Percentiles rank a stretch among this genome's conserved stretches.
These are phyloP conservation scores for Paramecium caudatum DNA, from an alignment of 73 alveolate species.

Conservation along the genomic window DNA sequence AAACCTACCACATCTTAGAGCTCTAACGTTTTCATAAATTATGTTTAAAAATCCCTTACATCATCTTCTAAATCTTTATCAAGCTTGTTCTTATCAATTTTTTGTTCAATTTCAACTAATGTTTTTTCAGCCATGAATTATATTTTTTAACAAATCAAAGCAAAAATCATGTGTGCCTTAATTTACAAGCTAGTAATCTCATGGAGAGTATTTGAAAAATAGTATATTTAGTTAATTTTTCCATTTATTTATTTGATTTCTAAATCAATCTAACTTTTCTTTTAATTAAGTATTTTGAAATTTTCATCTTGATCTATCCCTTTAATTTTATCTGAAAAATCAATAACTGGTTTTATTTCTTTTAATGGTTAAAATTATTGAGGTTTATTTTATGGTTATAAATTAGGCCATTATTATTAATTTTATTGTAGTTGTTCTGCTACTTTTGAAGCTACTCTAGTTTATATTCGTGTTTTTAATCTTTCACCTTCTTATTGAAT, in stretches of 20 bases:
- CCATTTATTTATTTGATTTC: neutral
- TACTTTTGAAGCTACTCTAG: too few relatives aligned
- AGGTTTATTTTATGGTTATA: neutral
- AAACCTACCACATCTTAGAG: too few relatives aligned
- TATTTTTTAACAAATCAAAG: slow-evolving; percentile 11
- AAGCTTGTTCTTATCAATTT: too few relatives aligned
- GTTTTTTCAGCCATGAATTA: too few relatives aligned
- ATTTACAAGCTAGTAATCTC: neutral
- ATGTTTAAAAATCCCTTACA: too few relatives aligned
- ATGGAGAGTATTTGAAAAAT: neutral
- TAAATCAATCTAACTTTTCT: neutral
- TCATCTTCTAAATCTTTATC: too few relatives aligned
- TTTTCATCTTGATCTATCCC: too few relatives aligned
- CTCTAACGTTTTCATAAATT: too few relatives aligned
- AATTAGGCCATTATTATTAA: neutral
- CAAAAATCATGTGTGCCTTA: neutral
- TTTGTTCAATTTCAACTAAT: too few relatives aligned
- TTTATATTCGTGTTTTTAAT: too few relatives aligned
- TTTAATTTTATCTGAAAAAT: neutral
- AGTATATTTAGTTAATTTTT: neutral
- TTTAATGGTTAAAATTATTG: neutral
- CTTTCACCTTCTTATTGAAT: too few relatives aligned
- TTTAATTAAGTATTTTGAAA: too few relatives aligned
- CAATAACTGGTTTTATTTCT: neutral
- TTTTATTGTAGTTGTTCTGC: neutral